A percentile compares a stretch with the other conserved stretches of the same genome.
These are phyloP conservation scores for Leccinum olivaceopallidum DNA, from an alignment of 768 basidiomycete species.

Conservation along the genomic window DNA sequence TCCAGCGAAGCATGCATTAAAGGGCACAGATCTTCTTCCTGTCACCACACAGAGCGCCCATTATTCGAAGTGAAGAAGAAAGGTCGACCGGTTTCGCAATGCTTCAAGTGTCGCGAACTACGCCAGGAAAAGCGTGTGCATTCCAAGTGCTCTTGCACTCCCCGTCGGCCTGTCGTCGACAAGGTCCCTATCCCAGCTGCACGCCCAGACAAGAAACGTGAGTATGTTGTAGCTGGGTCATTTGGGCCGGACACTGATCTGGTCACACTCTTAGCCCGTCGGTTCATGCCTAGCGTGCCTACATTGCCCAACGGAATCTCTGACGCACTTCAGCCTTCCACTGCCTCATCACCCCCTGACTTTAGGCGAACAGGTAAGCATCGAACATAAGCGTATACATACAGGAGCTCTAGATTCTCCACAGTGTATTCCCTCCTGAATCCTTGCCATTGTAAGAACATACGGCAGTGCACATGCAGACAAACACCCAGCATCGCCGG, in stretches of 20 bases:
- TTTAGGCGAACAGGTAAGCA: constrained; percentile 51
- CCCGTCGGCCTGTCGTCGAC: constrained; percentile 33
- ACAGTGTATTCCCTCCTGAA: constrained; percentile 63
- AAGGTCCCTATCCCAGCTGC: constrained; percentile 35
- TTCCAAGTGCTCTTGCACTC: constrained; percentile 76
- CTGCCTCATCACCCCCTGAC: constrained; percentile 37
- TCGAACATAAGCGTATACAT: not conserved
- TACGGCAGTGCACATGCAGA: constrained; percentile 56
- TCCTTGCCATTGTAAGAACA: constrained; percentile 59
- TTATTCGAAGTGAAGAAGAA: constrained; percentile 95
- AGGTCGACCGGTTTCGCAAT: constrained; percentile 90
- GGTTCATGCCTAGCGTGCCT: constrained; percentile 71
- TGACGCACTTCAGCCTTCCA: constrained; percentile 44
- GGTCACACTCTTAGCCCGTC: constrained; percentile 45
- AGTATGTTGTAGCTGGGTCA: constrained; percentile 5
- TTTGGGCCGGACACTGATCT: constrained; percentile 19
- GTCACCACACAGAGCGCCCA: constrained; percentile 83
- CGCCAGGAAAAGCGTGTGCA: constrained; percentile 80
- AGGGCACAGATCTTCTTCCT: constrained; percentile 89
- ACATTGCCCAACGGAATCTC: constrained; percentile 74
- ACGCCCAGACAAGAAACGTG: constrained; percentile 36
- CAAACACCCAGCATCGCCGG: constrained; percentile 4
- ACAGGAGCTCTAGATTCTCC: constrained; percentile 5
- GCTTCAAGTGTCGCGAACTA: constrained; percentile 78
- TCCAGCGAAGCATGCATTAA: constrained; percentile 89